Conservation (phyloP, 352 stramenopile genomes). For the Phytophthora boehmeriae region DNA sequence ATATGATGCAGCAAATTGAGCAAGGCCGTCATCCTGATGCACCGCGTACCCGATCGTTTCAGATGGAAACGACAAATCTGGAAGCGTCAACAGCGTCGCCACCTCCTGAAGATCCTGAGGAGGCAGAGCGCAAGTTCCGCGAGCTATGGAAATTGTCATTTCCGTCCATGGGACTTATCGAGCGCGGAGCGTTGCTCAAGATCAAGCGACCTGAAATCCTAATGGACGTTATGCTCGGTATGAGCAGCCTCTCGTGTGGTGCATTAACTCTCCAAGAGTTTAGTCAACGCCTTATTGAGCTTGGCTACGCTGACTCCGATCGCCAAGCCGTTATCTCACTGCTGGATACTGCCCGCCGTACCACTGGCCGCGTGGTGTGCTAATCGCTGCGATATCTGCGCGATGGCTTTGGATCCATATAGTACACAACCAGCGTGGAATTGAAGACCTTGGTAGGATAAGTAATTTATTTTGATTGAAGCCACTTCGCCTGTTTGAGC, state of each 20-base stretch:
- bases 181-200: slow-evolving; percentile 62
- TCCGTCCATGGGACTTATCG: slow-evolving; percentile 70
- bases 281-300: slow-evolving; percentile 57
- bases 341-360: slow-evolving; percentile 52
- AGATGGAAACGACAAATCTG: slow-evolving; percentile 42
- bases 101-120: slow-evolving; percentile 29
- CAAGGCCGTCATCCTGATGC: slow-evolving; percentile 27
- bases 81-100: slow-evolving; percentile 18
- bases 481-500: slow-evolving; percentile 18
- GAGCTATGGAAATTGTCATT: slow-evolving; percentile 83
- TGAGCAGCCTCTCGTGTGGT: slow-evolving; percentile 76
- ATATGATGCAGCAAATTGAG: slow-evolving; percentile 42
- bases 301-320: slow-evolving; percentile 66
- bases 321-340: slow-evolving; percentile 60
- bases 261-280: slow-evolving; percentile 63
- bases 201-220: slow-evolving; percentile 70
- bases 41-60: slow-evolving; percentile 58
- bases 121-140: slow-evolving; percentile 59
- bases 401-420: slow-evolving; percentile 21
- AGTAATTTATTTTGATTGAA: slow-evolving; percentile 47
- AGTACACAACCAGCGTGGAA: slow-evolving; percentile 28
- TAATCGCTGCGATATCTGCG: slow-evolving; percentile 3
- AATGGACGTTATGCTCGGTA: slow-evolving; percentile 79
- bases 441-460: slow-evolving; percentile 35
- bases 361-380: slow-evolving; percentile 20